phyloP scores from a whole-genome alignment of 225 moss, liverwort and hornwort genomes.

The Ulota crispa region DNA sequence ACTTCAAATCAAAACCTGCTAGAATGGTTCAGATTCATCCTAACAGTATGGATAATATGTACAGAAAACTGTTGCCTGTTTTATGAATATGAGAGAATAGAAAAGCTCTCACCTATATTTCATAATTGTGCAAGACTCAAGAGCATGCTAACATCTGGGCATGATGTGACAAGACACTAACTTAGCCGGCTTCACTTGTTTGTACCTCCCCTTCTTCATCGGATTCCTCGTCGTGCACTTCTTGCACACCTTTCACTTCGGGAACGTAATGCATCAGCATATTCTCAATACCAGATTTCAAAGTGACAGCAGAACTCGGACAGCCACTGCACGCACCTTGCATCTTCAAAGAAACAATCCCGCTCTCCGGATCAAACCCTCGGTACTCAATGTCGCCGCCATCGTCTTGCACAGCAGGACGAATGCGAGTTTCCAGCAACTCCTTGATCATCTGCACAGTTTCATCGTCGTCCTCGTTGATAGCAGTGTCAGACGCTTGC shows the following conservation, averaged over 20 bases:
- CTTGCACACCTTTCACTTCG: constrained; percentile 92
- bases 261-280: constrained; percentile 99
- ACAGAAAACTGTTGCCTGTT: constrained; percentile 28
- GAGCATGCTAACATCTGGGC: constrained; percentile 14
- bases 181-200: constrained; percentile 51
- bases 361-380: constrained; percentile 72
- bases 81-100: not conserved
- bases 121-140: constrained; percentile 21
- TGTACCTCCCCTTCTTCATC: constrained; percentile 73
- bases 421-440: constrained; percentile 85
- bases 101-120: constrained; percentile 20
- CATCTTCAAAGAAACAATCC: constrained; percentile 92
- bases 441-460: constrained; percentile 98
- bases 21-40: constrained; percentile 21
- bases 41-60: constrained; percentile 18
- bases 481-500: constrained; percentile 83
- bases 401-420: constrained; percentile 96
- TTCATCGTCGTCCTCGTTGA: constrained; percentile 91
- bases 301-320: constrained; percentile 90
- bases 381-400: constrained; percentile 96
- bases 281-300: constrained; percentile 98
- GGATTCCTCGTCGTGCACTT: constrained; percentile 70
- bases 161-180: constrained; percentile 21
- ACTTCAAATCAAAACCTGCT: constrained; percentile 31
- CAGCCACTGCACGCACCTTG: constrained; percentile 99